Conservation (phyloP, 768 basidiomycete species). For the Rhodotorula babjevae region DNA sequence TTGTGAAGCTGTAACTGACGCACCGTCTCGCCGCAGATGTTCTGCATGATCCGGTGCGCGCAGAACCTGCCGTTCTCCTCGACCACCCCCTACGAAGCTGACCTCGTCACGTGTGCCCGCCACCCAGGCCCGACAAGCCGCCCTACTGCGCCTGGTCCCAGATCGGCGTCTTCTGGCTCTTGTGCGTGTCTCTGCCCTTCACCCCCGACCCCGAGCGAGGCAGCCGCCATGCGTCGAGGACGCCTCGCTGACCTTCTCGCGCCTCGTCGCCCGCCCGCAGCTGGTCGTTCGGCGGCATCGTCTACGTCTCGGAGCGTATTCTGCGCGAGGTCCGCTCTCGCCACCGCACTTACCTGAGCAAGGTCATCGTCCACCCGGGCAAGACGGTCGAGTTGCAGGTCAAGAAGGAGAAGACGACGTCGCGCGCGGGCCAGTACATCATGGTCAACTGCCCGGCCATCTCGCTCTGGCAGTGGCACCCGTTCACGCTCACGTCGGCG, state of each 20-base stretch:
- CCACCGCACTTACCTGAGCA: slow-evolving; percentile 85
- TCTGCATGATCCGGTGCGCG: slow-evolving; percentile 66
- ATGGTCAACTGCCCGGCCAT: slow-evolving; percentile 86
- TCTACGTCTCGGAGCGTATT: slow-evolving; percentile 82
- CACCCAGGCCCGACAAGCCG: slow-evolving; percentile 68
- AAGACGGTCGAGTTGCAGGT: slow-evolving; percentile 93
- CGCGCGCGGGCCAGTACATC: slow-evolving; percentile 58
- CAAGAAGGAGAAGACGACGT: slow-evolving; percentile 83
- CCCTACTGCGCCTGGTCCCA: slow-evolving; percentile 79
- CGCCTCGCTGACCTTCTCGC: background rate
- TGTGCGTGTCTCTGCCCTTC: slow-evolving; percentile 49
- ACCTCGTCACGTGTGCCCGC: no score
- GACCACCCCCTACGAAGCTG: no score
- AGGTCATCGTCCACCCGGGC: slow-evolving; percentile 83
- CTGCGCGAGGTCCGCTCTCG: slow-evolving; percentile 86
- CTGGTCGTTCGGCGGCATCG: slow-evolving; percentile 77
- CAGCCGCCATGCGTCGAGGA: no score
- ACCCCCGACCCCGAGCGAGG: no score
- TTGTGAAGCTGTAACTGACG: background rate
- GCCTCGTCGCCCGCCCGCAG: background rate
- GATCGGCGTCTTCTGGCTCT: slow-evolving; percentile 94
- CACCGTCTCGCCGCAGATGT: slow-evolving; percentile 27
- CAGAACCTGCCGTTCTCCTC: slow-evolving; percentile 46
- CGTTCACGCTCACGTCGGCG: slow-evolving; percentile 80
- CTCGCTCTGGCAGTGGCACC: slow-evolving; percentile 95